These are phyloP conservation scores for Dichomitus squalens DNA, from an alignment of 1,284 basidiomycete genomes.

Conservation along the genomic window DNA sequence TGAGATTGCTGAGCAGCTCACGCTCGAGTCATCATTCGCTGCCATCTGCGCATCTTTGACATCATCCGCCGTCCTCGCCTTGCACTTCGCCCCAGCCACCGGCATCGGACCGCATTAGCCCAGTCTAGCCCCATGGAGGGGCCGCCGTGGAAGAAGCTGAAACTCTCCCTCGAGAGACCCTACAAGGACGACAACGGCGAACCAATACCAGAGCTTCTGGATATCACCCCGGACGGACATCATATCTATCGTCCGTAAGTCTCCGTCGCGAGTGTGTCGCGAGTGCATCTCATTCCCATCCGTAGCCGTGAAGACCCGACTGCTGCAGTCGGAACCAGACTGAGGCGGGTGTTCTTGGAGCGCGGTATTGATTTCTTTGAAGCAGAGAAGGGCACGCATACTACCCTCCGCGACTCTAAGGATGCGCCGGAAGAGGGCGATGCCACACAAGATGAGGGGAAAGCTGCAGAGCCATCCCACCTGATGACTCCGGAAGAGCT, in stretches of 20 bases:
- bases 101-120: slow-evolving; percentile 6
- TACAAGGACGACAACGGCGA: slow-evolving; percentile 76
- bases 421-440: slow-evolving; percentile 34
- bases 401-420: slow-evolving; percentile 21
- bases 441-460: slow-evolving; percentile 25
- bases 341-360: slow-evolving; percentile 71
- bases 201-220: slow-evolving; percentile 60
- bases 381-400: slow-evolving; percentile 39
- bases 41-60: not conserved
- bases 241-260: slow-evolving; percentile 70
- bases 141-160: slow-evolving; percentile 58
- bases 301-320: slow-evolving; percentile 55
- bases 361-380: slow-evolving; percentile 78
- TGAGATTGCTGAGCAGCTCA: not conserved
- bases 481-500: slow-evolving; percentile 75
- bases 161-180: slow-evolving; percentile 71
- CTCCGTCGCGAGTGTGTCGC: not conserved
- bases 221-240: slow-evolving; percentile 71
- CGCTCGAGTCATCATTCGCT: not conserved
- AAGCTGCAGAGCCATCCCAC: slow-evolving; percentile 34
- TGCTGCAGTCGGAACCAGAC: slow-evolving; percentile 57
- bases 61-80: not conserved
- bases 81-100: too few species aligned
- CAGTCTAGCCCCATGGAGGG: slow-evolving; percentile 32
- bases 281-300: not conserved